Percentiles rank a stretch among this genome's conserved stretches.
These are phyloP conservation scores for Suhomyces vadensis DNA, from an alignment of 805 yeast species.

Conservation along the genomic window DNA sequence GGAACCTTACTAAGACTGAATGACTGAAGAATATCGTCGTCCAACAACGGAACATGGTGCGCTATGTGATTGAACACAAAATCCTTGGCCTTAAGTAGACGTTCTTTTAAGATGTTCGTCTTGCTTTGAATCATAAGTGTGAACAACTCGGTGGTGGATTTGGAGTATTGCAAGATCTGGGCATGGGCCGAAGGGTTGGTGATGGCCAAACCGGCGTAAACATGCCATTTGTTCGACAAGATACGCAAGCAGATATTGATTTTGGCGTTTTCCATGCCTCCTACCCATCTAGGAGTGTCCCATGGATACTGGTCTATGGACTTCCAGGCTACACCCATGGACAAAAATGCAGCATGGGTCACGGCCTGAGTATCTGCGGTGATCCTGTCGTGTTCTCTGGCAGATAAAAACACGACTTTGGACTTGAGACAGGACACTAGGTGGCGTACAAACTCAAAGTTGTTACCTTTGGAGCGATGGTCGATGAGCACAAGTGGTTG, in stretches of 20 bases:
- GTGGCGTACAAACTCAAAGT: slow-evolving; percentile 59
- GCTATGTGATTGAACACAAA: slow-evolving; percentile 72
- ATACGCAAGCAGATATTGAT: slow-evolving; percentile 90
- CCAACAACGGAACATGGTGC: slow-evolving; percentile 60
- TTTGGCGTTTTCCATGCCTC: slow-evolving; percentile 95
- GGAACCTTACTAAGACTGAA: slow-evolving; percentile 75
- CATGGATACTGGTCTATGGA: slow-evolving; percentile 84
- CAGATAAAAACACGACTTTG: slow-evolving; percentile 71
- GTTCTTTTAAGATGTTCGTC: slow-evolving; percentile 52
- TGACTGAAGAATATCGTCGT: slow-evolving; percentile 74
- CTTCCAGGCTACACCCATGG: slow-evolving; percentile 98
- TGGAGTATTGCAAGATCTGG: slow-evolving; percentile 87
- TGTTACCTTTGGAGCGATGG: slow-evolving; percentile 62
- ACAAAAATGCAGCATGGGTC: slow-evolving; percentile 94
- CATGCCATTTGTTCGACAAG: slow-evolving; percentile 95
- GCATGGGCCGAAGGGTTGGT: slow-evolving; percentile 93
- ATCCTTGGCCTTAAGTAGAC: slow-evolving; percentile 67
- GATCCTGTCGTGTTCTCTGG: slow-evolving; percentile 88
- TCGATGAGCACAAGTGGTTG: slow-evolving; percentile 89
- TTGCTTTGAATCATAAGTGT: slow-evolving; percentile 77
- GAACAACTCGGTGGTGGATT: slow-evolving; percentile 78
- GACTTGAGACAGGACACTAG: slow-evolving; percentile 75
- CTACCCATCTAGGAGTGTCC: slow-evolving; percentile 82
- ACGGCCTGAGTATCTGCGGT: slow-evolving; percentile 99
- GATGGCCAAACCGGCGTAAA: slow-evolving; percentile 95